These are phyloP conservation scores for Manihot esculenta DNA, from an alignment of 441 rosid species.

Conservation along the genomic window DNA sequence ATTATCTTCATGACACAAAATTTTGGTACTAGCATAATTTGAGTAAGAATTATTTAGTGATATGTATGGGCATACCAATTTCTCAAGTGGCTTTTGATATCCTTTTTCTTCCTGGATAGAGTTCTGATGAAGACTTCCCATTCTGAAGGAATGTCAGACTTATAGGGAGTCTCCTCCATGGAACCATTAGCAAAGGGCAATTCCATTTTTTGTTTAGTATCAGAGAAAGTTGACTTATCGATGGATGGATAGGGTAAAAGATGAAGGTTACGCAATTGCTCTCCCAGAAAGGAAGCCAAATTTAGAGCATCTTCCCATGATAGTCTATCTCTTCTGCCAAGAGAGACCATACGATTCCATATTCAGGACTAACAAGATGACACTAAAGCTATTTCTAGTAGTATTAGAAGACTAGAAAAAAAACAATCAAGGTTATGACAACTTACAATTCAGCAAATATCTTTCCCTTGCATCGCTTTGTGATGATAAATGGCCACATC, in stretches of 20 bases:
- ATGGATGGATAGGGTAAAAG: constrained; percentile 69
- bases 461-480: constrained; percentile 88
- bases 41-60: neutral
- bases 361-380: constrained; percentile 1
- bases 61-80: constrained; percentile 50
- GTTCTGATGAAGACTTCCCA: constrained; percentile 62
- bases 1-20: neutral
- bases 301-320: constrained; percentile 58
- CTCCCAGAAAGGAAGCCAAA: constrained; percentile 79
- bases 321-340: constrained; percentile 77
- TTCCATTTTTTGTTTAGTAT: constrained; percentile 28
- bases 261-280: constrained; percentile 80
- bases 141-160: constrained; percentile 57
- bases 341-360: constrained; percentile 19
- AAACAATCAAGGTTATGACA: constrained; percentile 2
- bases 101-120: constrained; percentile 54
- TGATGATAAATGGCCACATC: constrained; percentile 87
- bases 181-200: constrained; percentile 25
- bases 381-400: constrained; percentile 12
- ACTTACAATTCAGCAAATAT: constrained; percentile 89
- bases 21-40: neutral
- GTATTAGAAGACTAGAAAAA: constrained; percentile 9
- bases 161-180: constrained; percentile 29
- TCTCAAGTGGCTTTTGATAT: constrained; percentile 50
- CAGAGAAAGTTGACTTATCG: constrained; percentile 34